A percentile compares a stretch with the other conserved stretches of the same genome.
phyloP scores from a whole-genome alignment of 768 basidiomycete species.

The Mycena pura region DNA sequence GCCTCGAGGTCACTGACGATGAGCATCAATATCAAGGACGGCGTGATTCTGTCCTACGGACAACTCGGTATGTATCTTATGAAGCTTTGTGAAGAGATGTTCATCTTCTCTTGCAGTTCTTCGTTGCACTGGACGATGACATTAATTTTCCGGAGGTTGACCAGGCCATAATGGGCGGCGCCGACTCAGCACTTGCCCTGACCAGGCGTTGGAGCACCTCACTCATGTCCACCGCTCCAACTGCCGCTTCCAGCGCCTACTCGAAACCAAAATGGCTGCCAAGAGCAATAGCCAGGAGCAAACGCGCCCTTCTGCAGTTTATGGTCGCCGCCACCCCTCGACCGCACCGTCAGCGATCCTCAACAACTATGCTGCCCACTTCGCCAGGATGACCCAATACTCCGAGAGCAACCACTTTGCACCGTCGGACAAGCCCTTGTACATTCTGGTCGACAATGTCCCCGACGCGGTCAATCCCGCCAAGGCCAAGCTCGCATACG shows the following conservation, averaged over 20 bases:
- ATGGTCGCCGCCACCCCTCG: conserved; percentile 75
- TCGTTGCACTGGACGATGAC: conserved; percentile 43
- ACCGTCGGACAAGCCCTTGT: conserved; percentile 44
- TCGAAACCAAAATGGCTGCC: conserved; percentile 43
- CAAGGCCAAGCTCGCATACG: conserved; percentile 79
- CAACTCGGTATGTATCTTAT: conserved; percentile 69
- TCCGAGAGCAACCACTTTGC: conserved; percentile 50
- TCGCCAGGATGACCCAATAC: conserved; percentile 55
- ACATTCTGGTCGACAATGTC: conserved; percentile 61
- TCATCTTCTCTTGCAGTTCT: conserved; percentile 62
- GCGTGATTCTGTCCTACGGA: conserved; percentile 86
- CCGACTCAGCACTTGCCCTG: conserved; percentile 26
- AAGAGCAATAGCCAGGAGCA: conserved; percentile 36
- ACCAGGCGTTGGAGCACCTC: conserved; percentile 38
- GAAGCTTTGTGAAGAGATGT: not conserved
- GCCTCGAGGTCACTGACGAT: conserved; percentile 90
- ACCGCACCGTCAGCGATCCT: conserved; percentile 55
- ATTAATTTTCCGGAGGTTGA: conserved; percentile 45
- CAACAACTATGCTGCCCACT: conserved; percentile 54
- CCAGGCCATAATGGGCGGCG: conserved; percentile 47
- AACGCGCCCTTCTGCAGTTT: conserved; percentile 75
- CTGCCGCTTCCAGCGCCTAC: conserved; percentile 57
- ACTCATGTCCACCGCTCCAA: conserved; percentile 60
- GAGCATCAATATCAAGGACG: conserved; percentile 91
- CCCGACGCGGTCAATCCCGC: conserved; percentile 84